Base-by-base conservation (phyloP, 163 green algal genomes). In the Smithsoniella earleae region DNA sequence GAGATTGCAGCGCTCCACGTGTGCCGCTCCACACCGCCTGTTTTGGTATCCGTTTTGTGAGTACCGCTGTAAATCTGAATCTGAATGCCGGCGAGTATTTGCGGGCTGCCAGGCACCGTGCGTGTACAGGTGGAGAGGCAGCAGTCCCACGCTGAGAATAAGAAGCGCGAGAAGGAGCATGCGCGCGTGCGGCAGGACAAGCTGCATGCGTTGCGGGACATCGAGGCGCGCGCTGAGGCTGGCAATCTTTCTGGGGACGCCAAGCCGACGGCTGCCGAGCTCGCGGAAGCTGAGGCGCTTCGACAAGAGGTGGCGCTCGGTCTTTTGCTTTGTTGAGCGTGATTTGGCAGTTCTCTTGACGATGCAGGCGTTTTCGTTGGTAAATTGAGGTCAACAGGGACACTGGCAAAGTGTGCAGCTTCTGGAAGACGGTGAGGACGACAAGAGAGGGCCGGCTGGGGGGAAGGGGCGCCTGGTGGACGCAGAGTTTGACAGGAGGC, bases 121-220 rank as follows among this genome's bases (percentile, higher is more conserved):
- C n/a, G n/a, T n/a, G n/a, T 69, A 13, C 58, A 69, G 58, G 34
- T 33, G 20, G 58, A 34, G n/a, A 30, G 25, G 58, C 34, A 38
- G 27, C 58, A 69, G 22, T 30, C 58, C 8, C 18, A 43, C 30
- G 58, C 58, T n/a, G 58, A 69, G 25, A 31, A 69, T 30, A 30
- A 31, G 8, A 69, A 69, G 58, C 20, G 58, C 6, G 58, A 69
- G 27, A 69, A 69, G 58, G 58, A 69, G 58, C 20, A 69, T 4
- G 58, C 58, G 16, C 40, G 34, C 10, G 18, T 36, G 25, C 58
- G 58, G 6, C 20, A 31, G n/a, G 58, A 69, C 58, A 69, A 69
- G 58, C 18, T 69, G 16, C 58, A 69, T 30, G 43, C 58, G 25
- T 6, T 69, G 1, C 40, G 34, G 25, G 58, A 69, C 25, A 69